Conservation (phyloP, 1,284 basidiomycete genomes). For the Ganoderma resinaceum region DNA sequence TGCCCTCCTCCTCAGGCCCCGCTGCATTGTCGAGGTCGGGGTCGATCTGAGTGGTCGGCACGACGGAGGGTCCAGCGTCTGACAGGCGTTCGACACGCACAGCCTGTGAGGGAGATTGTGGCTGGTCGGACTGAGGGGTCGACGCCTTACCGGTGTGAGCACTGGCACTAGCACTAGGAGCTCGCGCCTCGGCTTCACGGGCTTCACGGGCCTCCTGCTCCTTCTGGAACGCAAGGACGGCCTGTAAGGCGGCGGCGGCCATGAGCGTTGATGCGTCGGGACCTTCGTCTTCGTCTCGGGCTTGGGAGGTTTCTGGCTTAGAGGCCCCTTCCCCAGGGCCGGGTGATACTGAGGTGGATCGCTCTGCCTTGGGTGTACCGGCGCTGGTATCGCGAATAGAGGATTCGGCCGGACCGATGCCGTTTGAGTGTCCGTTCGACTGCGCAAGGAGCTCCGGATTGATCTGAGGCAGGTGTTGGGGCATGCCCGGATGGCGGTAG, state of each 20-base stretch:
- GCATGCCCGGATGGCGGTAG: slow-evolving; percentile 49
- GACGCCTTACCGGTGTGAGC: background rate
- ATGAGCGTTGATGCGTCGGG: slow-evolving; percentile 33
- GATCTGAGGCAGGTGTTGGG: slow-evolving; percentile 37
- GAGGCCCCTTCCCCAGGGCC: slow-evolving; percentile 24
- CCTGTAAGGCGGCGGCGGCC: slow-evolving; percentile 36
- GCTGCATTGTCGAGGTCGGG: slow-evolving; percentile 3
- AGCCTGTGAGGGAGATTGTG: background rate
- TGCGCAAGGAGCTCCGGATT: slow-evolving; percentile 31
- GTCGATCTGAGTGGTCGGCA: slow-evolving; percentile 2
- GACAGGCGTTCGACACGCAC: slow-evolving; percentile 5
- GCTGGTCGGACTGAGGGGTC: background rate
- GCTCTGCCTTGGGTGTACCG: slow-evolving; percentile 11
- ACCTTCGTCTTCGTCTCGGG: background rate
- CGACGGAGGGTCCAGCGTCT: background rate
- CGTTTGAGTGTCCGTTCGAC: slow-evolving; percentile 27
- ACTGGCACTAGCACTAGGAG: background rate
- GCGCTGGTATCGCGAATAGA: slow-evolving; percentile 27
- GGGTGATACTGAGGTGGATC: background rate
- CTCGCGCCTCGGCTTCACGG: background rate
- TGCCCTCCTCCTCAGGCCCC: slow-evolving; percentile 15
- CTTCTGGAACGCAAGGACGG: slow-evolving; percentile 34
- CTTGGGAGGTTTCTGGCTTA: background rate
- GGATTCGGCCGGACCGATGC: slow-evolving; percentile 30
- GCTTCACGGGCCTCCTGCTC: slow-evolving; percentile 22